Evolutionary conservation across 2,329 filamentous ascomycete species (phyloP).

Genomic region (Apiospora phragmitis): DNA sequence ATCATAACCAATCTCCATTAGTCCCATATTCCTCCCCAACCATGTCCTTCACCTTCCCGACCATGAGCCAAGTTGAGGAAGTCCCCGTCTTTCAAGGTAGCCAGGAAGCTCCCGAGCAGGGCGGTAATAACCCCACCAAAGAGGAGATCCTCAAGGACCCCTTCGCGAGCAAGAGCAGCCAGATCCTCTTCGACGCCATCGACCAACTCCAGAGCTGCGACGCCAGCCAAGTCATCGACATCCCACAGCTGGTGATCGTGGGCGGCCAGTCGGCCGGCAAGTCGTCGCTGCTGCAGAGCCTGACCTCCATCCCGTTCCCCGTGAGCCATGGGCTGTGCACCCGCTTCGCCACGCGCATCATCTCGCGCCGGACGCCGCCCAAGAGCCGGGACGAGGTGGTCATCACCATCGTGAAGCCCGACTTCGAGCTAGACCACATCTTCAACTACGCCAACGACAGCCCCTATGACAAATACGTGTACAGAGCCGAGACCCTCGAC

Average conservation of each 20-base stretch:
- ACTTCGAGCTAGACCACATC: constrained; percentile 21
- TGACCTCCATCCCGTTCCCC: constrained; percentile 39
- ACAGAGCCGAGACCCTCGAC: constrained; percentile 25
- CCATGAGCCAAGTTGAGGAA: not conserved
- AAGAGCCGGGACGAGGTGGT: constrained; percentile 28
- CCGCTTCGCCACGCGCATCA: constrained; percentile 38
- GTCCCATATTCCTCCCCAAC: not conserved
- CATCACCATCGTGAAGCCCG: constrained; percentile 32
- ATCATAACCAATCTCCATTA: not conserved
- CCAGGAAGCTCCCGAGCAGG: not conserved
- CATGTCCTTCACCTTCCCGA: no score
- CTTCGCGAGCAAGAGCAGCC: constrained; percentile 36
- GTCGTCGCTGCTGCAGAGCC: constrained; percentile 37
- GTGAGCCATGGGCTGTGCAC: constrained; percentile 34
- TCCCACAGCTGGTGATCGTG: constrained; percentile 40
- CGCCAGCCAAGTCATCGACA: constrained; percentile 29
- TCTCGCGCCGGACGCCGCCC: constrained; percentile 34
- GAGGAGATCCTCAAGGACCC: constrained; percentile 26
- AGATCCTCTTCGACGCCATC: constrained; percentile 37
- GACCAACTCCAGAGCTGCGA: constrained; percentile 35
- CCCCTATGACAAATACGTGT: constrained; percentile 24
- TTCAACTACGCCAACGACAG: constrained; percentile 21
- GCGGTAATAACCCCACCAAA: not conserved
- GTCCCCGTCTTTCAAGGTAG: not conserved
- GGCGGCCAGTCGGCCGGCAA: constrained; percentile 39